phyloP scores from a whole-genome alignment of 2,329 filamentous ascomycete species.

The Ceratocystis huliohia region DNA sequence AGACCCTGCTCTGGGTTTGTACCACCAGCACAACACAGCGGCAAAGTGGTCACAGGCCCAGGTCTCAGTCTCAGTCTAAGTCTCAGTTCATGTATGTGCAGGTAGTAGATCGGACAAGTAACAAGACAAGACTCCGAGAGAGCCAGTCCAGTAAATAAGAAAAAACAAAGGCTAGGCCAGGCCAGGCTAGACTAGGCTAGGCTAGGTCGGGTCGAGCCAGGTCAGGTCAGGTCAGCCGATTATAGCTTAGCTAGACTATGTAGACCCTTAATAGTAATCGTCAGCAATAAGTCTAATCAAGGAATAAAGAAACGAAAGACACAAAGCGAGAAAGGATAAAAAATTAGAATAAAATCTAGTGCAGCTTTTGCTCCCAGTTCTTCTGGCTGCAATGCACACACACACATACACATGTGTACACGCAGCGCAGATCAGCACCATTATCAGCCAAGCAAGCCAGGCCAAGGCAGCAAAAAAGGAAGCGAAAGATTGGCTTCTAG shows the following conservation, averaged over 20 bases:
- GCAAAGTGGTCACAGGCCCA: conserved; percentile 1
- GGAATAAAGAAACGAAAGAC: not conserved
- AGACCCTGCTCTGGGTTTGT: not conserved
- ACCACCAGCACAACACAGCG: conserved; percentile 1
- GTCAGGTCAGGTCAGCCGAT: not conserved
- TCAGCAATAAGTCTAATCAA: not conserved
- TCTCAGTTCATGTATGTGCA: not conserved
- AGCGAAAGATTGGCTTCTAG: conserved; percentile 3
- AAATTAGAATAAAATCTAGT: not conserved
- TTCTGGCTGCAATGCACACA: not conserved
- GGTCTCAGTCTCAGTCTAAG: conserved; percentile 5
- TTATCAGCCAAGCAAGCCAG: not conserved
- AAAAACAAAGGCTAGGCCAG: not conserved
- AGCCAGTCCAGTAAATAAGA: not conserved
- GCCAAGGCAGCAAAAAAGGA: not conserved
- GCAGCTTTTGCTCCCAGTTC: not conserved
- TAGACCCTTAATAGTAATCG: not conserved
- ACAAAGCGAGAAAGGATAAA: not conserved
- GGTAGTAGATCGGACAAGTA: not conserved
- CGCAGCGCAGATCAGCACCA: not conserved
- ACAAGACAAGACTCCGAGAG: conserved; percentile 7
- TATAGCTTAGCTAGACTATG: no score
- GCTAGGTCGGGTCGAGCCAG: not conserved
- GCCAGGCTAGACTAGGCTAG: not conserved
- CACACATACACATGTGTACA: not conserved